Base-by-base conservation (phyloP, 2,329 filamentous ascomycete species). In the Daldinia sp. region DNA sequence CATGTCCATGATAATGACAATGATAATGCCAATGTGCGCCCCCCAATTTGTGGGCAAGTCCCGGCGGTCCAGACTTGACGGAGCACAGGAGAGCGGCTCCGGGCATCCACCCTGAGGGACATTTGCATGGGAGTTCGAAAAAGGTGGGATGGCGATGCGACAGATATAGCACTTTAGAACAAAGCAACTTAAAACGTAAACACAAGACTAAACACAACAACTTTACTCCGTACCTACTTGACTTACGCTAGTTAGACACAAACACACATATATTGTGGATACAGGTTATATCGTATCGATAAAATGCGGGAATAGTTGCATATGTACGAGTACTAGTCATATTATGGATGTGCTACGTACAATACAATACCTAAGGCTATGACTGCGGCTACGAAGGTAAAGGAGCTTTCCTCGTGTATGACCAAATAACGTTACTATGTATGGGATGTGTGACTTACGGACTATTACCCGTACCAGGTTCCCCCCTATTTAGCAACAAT, bases 21-120 rank as follows among this genome's bases (percentile, higher is more conserved):
- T 35, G 7, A 10, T 9, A 35, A 35, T 9, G 5, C 7, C 6
- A 9, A 53, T 20, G 4, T 35, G 33, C 33, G 33, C 33, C 30
- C 50, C 48, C 50, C 50, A 6, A 6, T 59, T 55, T 10, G 53
- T 46, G 59, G 30, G 50, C 56, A 61, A 58, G 54, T 59, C 26
- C 39, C 46, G 60, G 62, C 48, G 58, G 48, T 65, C 69, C 67
- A 68, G 63, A 57, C 55, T 64, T 65, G 64, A 56, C 64, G 69
- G 69, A 65, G 61, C 50, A 70, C 64, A 60, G 69, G 60, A 66
- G 60, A 64, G 64, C 69, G 61, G 69, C 69, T 70, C 69, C 69
- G 69, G 69, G 67, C 35, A 59, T 62, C 57, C 61, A 62, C 62
- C 33, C 3, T 10, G 2, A 35, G 33, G 67, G 30, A 46, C 44